Percentiles rank a stretch among this genome's conserved stretches.
phyloP scores from a whole-genome alignment of 2,329 filamentous ascomycete species.

The Claviceps arundinis region DNA sequence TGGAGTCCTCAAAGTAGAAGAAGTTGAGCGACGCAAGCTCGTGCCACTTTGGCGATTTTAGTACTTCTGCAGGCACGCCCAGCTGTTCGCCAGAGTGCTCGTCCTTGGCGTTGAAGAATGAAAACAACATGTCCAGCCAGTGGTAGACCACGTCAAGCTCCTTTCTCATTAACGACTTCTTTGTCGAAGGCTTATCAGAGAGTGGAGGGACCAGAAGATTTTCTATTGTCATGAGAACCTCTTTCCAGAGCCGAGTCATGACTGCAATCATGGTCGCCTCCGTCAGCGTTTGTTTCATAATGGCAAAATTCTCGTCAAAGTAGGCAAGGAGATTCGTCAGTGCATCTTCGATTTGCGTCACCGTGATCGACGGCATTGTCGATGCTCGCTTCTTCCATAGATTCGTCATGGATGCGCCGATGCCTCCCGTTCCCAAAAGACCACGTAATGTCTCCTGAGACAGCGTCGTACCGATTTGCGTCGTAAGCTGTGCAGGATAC shows the following conservation, averaged over 20 bases:
- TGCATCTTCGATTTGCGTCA: constrained; percentile 64
- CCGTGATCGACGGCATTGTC: constrained; percentile 44
- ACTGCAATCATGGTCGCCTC: constrained; percentile 95
- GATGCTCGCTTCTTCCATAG: constrained; percentile 50
- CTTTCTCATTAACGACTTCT: constrained; percentile 69
- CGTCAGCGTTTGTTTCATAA: constrained; percentile 95
- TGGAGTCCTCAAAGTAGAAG: constrained; percentile 92
- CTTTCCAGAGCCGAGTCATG: constrained; percentile 97
- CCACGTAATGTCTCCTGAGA: constrained; percentile 68
- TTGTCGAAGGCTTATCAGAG: constrained; percentile 83
- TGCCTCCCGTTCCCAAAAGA: constrained; percentile 57
- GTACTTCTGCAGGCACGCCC: constrained; percentile 77
- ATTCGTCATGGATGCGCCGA: constrained; percentile 59
- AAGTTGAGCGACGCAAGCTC: constrained; percentile 94
- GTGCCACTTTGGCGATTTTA: constrained; percentile 97
- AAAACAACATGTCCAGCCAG: constrained; percentile 82
- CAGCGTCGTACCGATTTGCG: constrained; percentile 82
- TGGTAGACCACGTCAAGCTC: constrained; percentile 92
- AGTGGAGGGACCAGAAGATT: constrained; percentile 80
- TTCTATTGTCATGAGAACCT: constrained; percentile 86
- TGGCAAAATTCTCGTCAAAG: constrained; percentile 97
- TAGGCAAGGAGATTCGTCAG: constrained; percentile 80
- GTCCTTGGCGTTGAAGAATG: constrained; percentile 89
- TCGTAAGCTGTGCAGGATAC: constrained; percentile 50
- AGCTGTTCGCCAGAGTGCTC: constrained; percentile 68